Base-by-base conservation (phyloP, 805 yeast genomes). In the Yarrowia sp. region DNA sequence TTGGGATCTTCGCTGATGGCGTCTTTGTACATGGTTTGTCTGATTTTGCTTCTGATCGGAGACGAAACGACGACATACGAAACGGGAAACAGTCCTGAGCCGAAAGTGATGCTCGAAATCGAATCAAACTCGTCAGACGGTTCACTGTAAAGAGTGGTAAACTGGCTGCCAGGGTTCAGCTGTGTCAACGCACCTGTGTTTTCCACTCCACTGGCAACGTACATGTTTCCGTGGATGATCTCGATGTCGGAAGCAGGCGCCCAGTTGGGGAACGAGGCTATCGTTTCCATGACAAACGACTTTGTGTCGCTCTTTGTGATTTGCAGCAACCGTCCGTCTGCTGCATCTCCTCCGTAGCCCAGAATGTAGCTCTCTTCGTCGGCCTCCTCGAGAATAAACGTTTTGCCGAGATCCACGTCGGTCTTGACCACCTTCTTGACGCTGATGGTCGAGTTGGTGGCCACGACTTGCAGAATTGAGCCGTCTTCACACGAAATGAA, bases 241-340 rank as follows among this genome's bases (percentile, higher is more conserved):
- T 58, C 66, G 9, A 47, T 46, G n/a, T 61, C 66, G 5, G 66
- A 61, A 20, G 66, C 53, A 9, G 66, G 66, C 1, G 66, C 66
- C 66, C 66, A 61, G 38, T 61, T 61, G 44, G 66, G 53, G 8
- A 61, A 61, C 14, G 46, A 20, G 2, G 53, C 66, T 38, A 61
- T 46, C 19, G 55, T 47, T 12, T 61, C 55, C 43, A 61, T 47
- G 24, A 46, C 66, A 3, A 24, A 36, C 38, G 46, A 46, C 8
- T 47, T 36, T 2, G 42, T 34, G 20, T 34, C 36, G n/a, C 44
- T 47, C 20, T 36, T 47, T 2, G 66, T 46, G 5, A 61, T 52
- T 12, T 46, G 44, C 30, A 46, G 13, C 5, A 61, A 44, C 10
- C 55, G 36, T 46, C 66, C 66, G 9, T 46, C 53, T 10, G 55